phyloP scores from a whole-genome alignment of 306 rosid genomes.

The Begonia fuchsioides region DNA sequence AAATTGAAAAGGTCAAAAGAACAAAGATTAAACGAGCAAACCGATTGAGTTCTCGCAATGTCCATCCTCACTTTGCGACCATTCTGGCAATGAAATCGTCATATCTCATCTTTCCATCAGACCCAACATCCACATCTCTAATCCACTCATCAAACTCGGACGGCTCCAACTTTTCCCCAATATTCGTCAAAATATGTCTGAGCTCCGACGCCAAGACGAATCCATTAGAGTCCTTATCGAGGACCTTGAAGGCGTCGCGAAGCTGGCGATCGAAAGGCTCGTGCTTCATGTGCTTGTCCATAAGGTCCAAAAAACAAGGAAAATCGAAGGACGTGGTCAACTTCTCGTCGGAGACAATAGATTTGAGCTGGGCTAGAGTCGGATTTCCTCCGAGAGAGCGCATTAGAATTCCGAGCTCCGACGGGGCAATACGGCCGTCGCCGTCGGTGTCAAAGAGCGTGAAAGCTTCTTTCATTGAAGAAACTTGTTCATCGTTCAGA shows the following conservation, averaged over 20 bases:
- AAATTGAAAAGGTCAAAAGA: neutral
- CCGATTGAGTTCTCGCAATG: constrained; percentile 9
- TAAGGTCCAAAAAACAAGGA: constrained; percentile 66
- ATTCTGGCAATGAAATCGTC: constrained; percentile 93
- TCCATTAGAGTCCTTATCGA: constrained; percentile 78
- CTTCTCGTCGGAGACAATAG: constrained; percentile 66
- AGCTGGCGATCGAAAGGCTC: constrained; percentile 97
- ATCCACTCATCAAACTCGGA: constrained; percentile 97
- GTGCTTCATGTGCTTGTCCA: constrained; percentile 88
- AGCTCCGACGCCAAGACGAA: constrained; percentile 75
- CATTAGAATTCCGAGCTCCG: constrained; percentile 98
- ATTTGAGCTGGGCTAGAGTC: constrained; percentile 88
- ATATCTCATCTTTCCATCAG: constrained; percentile 89
- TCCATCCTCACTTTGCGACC: constrained; percentile 71
- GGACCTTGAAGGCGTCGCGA: constrained; percentile 87
- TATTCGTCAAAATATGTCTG: constrained; percentile 84
- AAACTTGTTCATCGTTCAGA: constrained; percentile 84
- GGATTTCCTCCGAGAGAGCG: constrained; percentile 94
- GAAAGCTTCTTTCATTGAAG: constrained; percentile 95
- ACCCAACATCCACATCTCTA: constrained; percentile 80
- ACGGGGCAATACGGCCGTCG: constrained; percentile 85
- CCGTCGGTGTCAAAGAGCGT: constrained; percentile 76
- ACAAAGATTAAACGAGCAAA: constrained; percentile 13
- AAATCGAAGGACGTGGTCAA: constrained; percentile 75
- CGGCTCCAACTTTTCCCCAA: constrained; percentile 94